Evolutionary conservation across 2,329 filamentous ascomycete species (phyloP), one percentile per base, ranked within the genome.

Genomic region (Botrytis medusae): DNA sequence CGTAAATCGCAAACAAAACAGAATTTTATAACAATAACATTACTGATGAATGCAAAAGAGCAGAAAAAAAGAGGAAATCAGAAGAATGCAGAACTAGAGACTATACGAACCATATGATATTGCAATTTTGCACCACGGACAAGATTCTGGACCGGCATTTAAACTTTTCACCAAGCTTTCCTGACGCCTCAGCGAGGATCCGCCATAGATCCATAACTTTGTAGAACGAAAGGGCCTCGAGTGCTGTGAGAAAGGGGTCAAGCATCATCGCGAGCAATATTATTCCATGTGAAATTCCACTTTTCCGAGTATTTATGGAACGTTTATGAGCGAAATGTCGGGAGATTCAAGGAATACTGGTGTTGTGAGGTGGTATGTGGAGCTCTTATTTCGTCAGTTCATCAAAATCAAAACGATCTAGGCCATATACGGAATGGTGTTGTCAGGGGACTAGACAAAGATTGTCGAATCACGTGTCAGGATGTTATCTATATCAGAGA

Each of bases 301-400:
- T 71, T 71, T 68, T 72, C 12, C 40, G 34, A 14, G 37, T 48
- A 59, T 72, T 40, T 67, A 59, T 67, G 70, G 61, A 67, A 68
- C 48, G 14, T 57, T 9, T 18, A 42, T 42, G 44, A 57, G 48
- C 48, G 37, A 59, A 57, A 44, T 46, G 2, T 51, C 54, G 44
- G 20, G 18, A 42, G 48, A 54, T 63, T 70, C 57, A 60, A 46
- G 54, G 57, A 61, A 60, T 22, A 25, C 37, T 25, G 37, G 32
- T 29, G 20, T 59, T 69, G 67, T 54, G 48, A 48, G 29, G 29
- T 57, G 48, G 18, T 25, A 54, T 37, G 48, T 68, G 48, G 65
- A 69, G 34, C 48, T 42, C 37, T 40, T 44, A 42, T 57, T 44
- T 57, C 65, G n/a, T 57, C 48, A 57, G n/a, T 40, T 42, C 48